phyloP scores from a whole-genome alignment of 441 rosid genomes.

The Pelargonium myrrhifolium region DNA sequence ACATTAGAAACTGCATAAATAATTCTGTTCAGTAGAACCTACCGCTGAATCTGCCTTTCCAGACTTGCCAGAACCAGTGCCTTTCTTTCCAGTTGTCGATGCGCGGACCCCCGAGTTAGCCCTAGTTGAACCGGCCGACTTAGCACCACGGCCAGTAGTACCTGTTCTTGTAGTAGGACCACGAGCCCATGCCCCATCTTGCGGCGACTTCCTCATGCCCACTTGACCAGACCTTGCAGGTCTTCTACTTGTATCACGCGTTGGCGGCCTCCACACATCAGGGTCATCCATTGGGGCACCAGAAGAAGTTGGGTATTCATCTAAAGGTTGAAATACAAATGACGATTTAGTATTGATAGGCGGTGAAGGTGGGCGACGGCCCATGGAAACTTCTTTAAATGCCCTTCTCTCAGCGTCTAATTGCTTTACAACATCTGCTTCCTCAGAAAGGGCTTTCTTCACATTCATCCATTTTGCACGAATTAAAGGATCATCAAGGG shows the following conservation, averaged over 20 bases:
- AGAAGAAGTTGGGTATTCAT: constrained; percentile 89
- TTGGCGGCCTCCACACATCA: constrained; percentile 99
- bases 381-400: constrained; percentile 70
- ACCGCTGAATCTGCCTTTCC: constrained; percentile 73
- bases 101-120: constrained; percentile 55
- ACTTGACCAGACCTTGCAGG: constrained; percentile 69
- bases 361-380: constrained; percentile 73
- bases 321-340: constrained; percentile 88
- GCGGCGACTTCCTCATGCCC: constrained; percentile 83
- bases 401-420: constrained; percentile 89
- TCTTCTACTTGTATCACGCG: constrained; percentile 70
- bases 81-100: constrained; percentile 71
- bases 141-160: constrained; percentile 65
- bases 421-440: constrained; percentile 85
- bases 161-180: constrained; percentile 50
- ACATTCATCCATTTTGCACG: constrained; percentile 93
- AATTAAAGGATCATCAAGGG: constrained; percentile 73
- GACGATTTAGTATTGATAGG: constrained; percentile 79
- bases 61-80: constrained; percentile 57
- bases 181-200: constrained; percentile 90
- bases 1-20: not conserved
- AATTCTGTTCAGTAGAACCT: constrained; percentile 11
- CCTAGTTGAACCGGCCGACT: constrained; percentile 52
- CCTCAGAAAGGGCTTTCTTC: constrained; percentile 88
- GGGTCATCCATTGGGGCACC: constrained; percentile 86